Conservation (phyloP, 1,284 basidiomycete species). For the Leccinum fallax region DNA sequence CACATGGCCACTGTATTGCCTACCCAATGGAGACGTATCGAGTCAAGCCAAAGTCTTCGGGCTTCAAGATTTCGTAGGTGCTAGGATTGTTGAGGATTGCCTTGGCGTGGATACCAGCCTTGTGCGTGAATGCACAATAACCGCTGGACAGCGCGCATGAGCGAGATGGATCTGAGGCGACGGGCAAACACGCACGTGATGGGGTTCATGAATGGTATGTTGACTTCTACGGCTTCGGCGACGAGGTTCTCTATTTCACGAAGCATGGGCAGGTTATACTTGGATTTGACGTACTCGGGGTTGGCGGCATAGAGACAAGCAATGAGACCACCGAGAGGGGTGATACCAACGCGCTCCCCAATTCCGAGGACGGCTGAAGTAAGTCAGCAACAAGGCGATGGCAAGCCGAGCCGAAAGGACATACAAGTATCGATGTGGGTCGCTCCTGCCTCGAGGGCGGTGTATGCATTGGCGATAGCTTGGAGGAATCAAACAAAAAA, state of each 20-base stretch:
- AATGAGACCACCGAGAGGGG: slow-evolving; percentile 95
- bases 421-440: slow-evolving; percentile 97
- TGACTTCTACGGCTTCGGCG: slow-evolving; percentile 97
- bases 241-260: slow-evolving; percentile 99
- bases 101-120: slow-evolving; percentile 99
- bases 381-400: slow-evolving; percentile 3
- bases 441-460: slow-evolving; percentile 97
- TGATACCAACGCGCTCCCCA: slow-evolving; percentile 99
- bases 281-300: slow-evolving; percentile 98
- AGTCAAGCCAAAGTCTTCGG: slow-evolving; percentile 96
- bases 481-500: slow-evolving; percentile 11
- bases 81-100: slow-evolving; percentile 99
- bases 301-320: slow-evolving; percentile 96
- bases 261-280: slow-evolving; percentile 98
- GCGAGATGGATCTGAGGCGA: slow-evolving; percentile 4
- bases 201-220: slow-evolving; percentile 96
- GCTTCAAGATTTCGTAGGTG: slow-evolving; percentile 98
- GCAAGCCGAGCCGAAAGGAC: slow-evolving; percentile 27
- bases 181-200: slow-evolving; percentile 61
- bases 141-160: slow-evolving; percentile 54
- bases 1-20: slow-evolving; percentile 21
- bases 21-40: slow-evolving; percentile 98
- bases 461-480: slow-evolving; percentile 99
- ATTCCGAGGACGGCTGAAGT: slow-evolving; percentile 86
- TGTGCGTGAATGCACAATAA: slow-evolving; percentile 99